Evolutionary conservation across 495 filamentous ascomycete species (phyloP).

Genomic region (Bryoglossum gracile): DNA sequence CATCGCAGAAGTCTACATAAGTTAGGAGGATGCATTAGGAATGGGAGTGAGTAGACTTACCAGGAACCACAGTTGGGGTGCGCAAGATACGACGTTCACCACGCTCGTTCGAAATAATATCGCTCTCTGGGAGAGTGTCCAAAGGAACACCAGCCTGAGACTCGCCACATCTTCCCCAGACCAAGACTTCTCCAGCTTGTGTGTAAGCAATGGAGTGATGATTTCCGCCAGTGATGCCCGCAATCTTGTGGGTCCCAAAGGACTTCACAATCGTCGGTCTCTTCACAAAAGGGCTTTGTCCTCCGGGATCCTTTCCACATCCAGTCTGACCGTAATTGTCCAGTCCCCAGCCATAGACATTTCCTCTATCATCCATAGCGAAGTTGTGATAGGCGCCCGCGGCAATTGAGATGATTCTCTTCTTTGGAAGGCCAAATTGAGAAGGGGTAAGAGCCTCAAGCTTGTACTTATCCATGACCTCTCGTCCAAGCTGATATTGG

Average conservation of each 20-base stretch:
- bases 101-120: slow-evolving; percentile 49
- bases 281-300: slow-evolving; percentile 49
- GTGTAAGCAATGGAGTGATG: slow-evolving; percentile 3
- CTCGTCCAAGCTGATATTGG: slow-evolving; percentile 64
- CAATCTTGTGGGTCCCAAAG: slow-evolving; percentile 45
- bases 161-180: slow-evolving; percentile 65
- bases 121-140: slow-evolving; percentile 41
- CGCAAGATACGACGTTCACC: slow-evolving; percentile 40
- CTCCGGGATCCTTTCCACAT: slow-evolving; percentile 34
- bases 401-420: slow-evolving; percentile 38
- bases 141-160: slow-evolving; percentile 50
- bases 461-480: slow-evolving; percentile 46
- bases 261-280: slow-evolving; percentile 44
- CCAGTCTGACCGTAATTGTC: slow-evolving; percentile 85
- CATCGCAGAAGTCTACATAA: too few relatives aligned
- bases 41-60: too few relatives aligned
- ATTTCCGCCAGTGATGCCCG: slow-evolving; percentile 44
- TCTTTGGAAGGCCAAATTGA: slow-evolving; percentile 60
- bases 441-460: slow-evolving; percentile 46
- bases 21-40: too few relatives aligned
- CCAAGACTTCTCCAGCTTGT: slow-evolving; percentile 7
- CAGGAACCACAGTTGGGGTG: slow-evolving; percentile 40
- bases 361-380: slow-evolving; percentile 63
- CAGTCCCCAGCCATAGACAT: slow-evolving; percentile 76
- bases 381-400: slow-evolving; percentile 66